These are phyloP conservation scores for Zymoseptoria crescenta DNA, from an alignment of 2,329 filamentous ascomycete genomes.

Conservation along the genomic window DNA sequence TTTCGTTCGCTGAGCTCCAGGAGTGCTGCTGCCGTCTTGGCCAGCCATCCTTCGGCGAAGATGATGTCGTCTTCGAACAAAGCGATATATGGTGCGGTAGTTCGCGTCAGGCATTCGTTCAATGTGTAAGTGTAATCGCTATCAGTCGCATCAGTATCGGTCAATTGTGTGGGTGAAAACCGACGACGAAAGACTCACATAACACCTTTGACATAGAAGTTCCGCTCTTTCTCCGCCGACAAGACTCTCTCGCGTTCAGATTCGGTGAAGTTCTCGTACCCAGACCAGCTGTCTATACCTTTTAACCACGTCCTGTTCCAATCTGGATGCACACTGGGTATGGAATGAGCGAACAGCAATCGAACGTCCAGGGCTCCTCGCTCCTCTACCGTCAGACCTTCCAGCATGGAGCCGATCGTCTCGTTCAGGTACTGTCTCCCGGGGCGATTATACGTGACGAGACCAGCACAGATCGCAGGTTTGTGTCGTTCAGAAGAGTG, in stretches of 20 bases:
- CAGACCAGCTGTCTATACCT: not conserved
- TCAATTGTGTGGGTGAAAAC: not conserved
- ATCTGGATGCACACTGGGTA: constrained; percentile 35
- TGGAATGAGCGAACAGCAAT: constrained; percentile 39
- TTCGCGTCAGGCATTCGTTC: constrained; percentile 1
- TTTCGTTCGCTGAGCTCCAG: constrained; percentile 18
- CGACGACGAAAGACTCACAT: not conserved
- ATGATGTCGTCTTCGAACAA: constrained; percentile 44
- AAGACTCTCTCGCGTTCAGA: constrained; percentile 30
- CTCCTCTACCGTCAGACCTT: constrained; percentile 36
- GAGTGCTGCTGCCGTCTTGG: constrained; percentile 31
- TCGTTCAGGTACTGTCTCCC: constrained; percentile 30
- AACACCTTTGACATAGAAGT: not conserved
- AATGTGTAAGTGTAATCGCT: not conserved
- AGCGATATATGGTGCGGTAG: constrained; percentile 34
- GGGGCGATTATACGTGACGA: not conserved
- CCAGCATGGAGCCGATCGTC: constrained; percentile 39
- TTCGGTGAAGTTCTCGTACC: constrained; percentile 30
- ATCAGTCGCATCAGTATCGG: not conserved
- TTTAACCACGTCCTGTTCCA: constrained; percentile 37
- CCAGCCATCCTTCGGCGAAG: constrained; percentile 42
- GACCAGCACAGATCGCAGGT: not conserved
- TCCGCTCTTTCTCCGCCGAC: constrained; percentile 27
- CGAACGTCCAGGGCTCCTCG: constrained; percentile 36
- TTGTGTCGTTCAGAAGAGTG: not conserved